Conservation (phyloP, 2,329 filamentous ascomycete genomes). For the Hymenoscyphus albidus region DNA sequence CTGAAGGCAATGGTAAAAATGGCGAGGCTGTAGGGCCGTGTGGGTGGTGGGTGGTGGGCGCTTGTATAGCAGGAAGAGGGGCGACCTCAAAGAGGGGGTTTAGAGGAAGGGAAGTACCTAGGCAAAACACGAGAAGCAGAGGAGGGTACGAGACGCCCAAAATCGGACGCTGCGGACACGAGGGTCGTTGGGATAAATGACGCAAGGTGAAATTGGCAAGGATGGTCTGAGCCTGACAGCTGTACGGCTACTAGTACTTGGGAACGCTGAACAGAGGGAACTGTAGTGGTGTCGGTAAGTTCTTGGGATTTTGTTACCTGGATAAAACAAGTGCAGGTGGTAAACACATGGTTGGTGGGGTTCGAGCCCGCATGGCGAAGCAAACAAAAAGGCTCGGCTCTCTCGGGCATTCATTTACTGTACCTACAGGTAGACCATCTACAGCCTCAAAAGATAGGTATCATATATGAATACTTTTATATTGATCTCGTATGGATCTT, state of each 20-base stretch:
- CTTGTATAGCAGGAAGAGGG: neutral
- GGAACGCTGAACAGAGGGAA: no score
- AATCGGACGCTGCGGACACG: neutral
- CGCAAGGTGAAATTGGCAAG: neutral
- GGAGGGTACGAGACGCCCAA: neutral
- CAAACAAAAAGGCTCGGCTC: neutral
- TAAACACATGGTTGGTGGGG: constrained; percentile 3
- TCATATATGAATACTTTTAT: neutral
- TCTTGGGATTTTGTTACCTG: neutral
- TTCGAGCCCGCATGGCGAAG: neutral
- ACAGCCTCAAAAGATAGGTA: no score
- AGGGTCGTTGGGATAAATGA: neutral
- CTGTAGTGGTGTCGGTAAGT: neutral
- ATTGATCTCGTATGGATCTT: neutral
- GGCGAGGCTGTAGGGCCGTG: constrained; percentile 4
- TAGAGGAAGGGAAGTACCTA: neutral
- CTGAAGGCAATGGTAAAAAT: neutral
- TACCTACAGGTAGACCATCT: no score
- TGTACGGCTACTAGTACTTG: no score
- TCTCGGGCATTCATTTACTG: neutral
- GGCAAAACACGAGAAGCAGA: neutral
- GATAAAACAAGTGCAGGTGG: neutral
- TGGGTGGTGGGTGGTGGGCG: neutral
- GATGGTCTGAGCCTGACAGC: neutral
- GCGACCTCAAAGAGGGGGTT: neutral